Evolutionary conservation across 148 eudicot genomes (phyloP).

Genomic region (Suaeda aralocaspica): DNA sequence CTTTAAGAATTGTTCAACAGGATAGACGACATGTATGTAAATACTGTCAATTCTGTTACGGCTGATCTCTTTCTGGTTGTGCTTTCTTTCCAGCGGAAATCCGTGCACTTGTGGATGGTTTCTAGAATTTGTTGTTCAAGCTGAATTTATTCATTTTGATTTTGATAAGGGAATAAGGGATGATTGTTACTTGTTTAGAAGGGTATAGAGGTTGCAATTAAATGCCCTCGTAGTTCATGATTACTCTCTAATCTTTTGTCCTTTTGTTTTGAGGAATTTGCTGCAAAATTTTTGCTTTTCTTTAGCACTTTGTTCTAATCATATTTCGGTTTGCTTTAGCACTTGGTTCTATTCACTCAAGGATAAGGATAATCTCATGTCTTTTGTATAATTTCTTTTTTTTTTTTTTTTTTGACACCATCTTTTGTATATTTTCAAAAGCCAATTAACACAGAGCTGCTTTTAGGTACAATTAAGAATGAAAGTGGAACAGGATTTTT

Average conservation of each 20-base stretch:
- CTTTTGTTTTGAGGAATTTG: too few species aligned
- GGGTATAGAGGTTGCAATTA: too few species aligned
- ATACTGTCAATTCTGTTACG: too few species aligned
- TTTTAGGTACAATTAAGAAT: too few species aligned
- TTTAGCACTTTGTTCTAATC: background rate
- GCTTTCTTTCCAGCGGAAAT: too few species aligned
- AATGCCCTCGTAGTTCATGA: background rate
- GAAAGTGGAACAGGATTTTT: too few species aligned
- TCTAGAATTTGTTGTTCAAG: background rate
- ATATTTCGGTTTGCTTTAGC: too few species aligned
- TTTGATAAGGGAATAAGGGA: background rate
- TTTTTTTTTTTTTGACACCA: background rate
- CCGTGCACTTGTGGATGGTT: background rate
- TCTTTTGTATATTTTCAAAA: slow-evolving; percentile 18
- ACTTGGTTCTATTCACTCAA: background rate
- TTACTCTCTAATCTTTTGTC: background rate
- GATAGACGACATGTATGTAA: background rate
- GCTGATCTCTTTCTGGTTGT: too few species aligned
- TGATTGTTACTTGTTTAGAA: background rate
- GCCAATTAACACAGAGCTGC: too few species aligned
- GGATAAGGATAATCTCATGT: background rate
- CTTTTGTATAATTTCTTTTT: background rate
- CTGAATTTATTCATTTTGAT: background rate
- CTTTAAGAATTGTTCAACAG: background rate
- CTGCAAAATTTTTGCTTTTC: background rate